Base-by-base conservation (phyloP, 2,329 filamentous ascomycete species). In the Lasiodiplodia gonubiensis region DNA sequence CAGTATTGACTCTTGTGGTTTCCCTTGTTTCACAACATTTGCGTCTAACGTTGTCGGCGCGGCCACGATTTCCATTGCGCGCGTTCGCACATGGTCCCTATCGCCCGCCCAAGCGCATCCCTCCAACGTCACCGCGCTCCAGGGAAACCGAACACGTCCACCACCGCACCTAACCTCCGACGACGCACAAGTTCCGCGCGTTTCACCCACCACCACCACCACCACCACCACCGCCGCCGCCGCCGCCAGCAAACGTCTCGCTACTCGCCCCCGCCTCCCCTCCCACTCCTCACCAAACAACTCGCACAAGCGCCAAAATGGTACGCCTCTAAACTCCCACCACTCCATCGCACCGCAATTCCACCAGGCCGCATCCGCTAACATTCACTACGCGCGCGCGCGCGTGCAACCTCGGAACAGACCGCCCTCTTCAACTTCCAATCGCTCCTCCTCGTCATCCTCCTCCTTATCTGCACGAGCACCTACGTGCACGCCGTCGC, bases 341-440 rank as follows among this genome's bases (percentile, higher is more conserved):
- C 5, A 16, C 14, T 42, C 37, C 39, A 42, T 42, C 18, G 39
- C 42, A 16, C 18, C 42, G 37, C 37, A 11, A 49, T 49, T 33
- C 33, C 33, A 12, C 21, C 23, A 42, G 42, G 51, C 49, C 16
- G n/a, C 51, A 46, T 6, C 6, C 14, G 18, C 5, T 27, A 14
- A 54, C 23, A 21, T 1, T 18, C 51, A 16, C 27, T n/a, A 4
- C 57, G 4, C 46, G 14, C 57, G 33, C 21, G 18, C 54, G 37
- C 37, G 21, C 75, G 37, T 6, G 37, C 30, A 33, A 33, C 30
- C 30, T 39, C 37, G 37, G 5, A 46, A 46, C 42, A 97, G 95
- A 92, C 95, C 68, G 95, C 95, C 66, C 90, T 99, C 76, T 97
- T 99, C 89, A 98, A 98, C 83, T 98, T 99, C 85, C 93, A 97